A percentile compares a stretch with the other conserved stretches of the same genome.
Evolutionary conservation across 2,329 filamentous ascomycete species (phyloP).

Genomic region (Xylariales sp.): DNA sequence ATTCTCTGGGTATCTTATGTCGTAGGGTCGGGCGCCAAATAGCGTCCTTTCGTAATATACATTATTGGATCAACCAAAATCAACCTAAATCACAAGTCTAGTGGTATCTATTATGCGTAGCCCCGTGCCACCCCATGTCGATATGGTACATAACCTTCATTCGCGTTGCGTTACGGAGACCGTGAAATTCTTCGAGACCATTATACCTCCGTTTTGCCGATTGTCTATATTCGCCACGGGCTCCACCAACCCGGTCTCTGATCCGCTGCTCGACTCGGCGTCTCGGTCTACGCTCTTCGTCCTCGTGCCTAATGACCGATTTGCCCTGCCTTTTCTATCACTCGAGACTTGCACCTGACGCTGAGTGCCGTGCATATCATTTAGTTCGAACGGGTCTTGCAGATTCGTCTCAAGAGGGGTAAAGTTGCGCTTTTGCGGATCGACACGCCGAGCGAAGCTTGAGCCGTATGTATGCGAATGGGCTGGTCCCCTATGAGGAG

Average conservation of each 20-base stretch:
- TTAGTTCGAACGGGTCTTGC: conserved; percentile 39
- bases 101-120: background rate
- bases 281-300: conserved; percentile 32
- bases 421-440: conserved; percentile 34
- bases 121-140: conserved; percentile 6
- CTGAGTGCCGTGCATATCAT: conserved; percentile 25
- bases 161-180: conserved; percentile 35
- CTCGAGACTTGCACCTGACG: conserved; percentile 34
- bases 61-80: conserved; percentile 21
- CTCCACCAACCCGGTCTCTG: conserved; percentile 30
- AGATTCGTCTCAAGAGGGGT: conserved; percentile 25
- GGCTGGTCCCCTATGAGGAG: background rate
- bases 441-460: conserved; percentile 29
- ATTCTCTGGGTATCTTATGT: conserved; percentile 19
- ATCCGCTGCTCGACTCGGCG: conserved; percentile 33
- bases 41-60: conserved; percentile 30
- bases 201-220: conserved; percentile 31
- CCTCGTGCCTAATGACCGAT: conserved; percentile 15
- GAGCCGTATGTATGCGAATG: conserved; percentile 31
- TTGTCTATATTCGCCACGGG: background rate
- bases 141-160: conserved; percentile 5
- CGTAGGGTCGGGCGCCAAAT: conserved; percentile 4
- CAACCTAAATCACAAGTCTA: background rate
- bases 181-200: conserved; percentile 38
- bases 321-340: conserved; percentile 11